Evolutionary conservation across 2,329 filamentous ascomycete species (phyloP).

Genomic region (Macrophomina tecta): DNA sequence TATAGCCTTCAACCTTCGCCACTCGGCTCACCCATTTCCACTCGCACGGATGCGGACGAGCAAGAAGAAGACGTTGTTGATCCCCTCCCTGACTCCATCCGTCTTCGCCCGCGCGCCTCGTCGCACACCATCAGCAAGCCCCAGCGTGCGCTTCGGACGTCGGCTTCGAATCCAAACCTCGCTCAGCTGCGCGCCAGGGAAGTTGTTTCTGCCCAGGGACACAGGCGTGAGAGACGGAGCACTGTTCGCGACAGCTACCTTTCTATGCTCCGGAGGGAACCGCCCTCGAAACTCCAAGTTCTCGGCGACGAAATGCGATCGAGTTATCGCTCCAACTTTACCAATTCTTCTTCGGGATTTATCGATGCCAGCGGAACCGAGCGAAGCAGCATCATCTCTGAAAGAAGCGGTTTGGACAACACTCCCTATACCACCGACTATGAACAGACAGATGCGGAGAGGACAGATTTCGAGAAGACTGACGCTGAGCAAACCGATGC

Average conservation of each 20-base stretch:
- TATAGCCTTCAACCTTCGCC: conserved; percentile 26
- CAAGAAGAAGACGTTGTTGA: conserved; percentile 19
- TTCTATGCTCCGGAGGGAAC: conserved; percentile 44
- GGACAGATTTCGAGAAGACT: conserved; percentile 32
- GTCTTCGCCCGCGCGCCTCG: conserved; percentile 32
- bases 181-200: conserved; percentile 35
- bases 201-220: conserved; percentile 38
- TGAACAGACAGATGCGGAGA: conserved; percentile 32
- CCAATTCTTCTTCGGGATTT: conserved; percentile 62
- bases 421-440: conserved; percentile 64
- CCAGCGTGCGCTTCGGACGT: conserved; percentile 35
- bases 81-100: conserved; percentile 9
- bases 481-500: conserved; percentile 31
- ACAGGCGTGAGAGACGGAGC: conserved; percentile 41
- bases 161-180: conserved; percentile 48
- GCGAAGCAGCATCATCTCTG: conserved; percentile 80
- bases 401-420: conserved; percentile 73
- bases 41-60: conserved; percentile 23
- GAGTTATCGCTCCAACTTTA: conserved; percentile 66
- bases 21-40: conserved; percentile 23
- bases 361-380: conserved; percentile 71
- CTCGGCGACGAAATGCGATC: conserved; percentile 55
- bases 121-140: conserved; percentile 34
- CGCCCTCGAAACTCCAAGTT: conserved; percentile 39
- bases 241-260: conserved; percentile 35